Evolutionary conservation across 2,329 filamentous ascomycete genomes (phyloP).

Genomic region (Colletotrichum sp.): DNA sequence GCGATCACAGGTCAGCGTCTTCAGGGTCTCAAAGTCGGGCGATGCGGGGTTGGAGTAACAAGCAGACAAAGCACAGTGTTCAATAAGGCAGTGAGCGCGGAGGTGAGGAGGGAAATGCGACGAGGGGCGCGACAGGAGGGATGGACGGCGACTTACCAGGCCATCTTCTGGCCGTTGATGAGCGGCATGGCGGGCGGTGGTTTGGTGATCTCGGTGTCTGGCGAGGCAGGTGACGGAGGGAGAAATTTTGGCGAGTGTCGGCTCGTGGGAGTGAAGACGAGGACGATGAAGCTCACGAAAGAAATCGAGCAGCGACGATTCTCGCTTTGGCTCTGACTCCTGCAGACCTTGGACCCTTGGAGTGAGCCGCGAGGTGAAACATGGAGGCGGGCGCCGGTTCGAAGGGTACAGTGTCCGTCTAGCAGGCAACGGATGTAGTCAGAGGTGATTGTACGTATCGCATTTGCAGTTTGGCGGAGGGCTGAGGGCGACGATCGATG

Average conservation of each 20-base stretch:
- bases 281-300: neutral
- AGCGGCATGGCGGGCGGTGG: conserved; percentile 60
- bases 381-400: conserved; percentile 17
- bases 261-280: neutral
- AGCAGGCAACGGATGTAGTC: neutral
- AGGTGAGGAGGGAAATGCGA: neutral
- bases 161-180: conserved; percentile 75
- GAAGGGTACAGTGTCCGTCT: neutral
- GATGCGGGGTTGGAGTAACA: neutral
- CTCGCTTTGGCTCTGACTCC: neutral
- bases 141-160: conserved; percentile 61
- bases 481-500: neutral
- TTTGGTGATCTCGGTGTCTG: neutral
- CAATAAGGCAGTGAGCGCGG: neutral
- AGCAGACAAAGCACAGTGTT: neutral
- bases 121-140: neutral
- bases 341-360: conserved; percentile 10
- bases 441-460: neutral
- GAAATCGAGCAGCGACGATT: neutral
- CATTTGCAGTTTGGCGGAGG: neutral
- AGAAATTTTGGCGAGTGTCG: neutral
- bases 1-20: conserved; percentile 20
- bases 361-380: conserved; percentile 17
- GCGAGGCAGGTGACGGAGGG: neutral
- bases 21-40: neutral